Evolutionary conservation across 305 asterid species (phyloP).

Genomic region (Fraxinus velutina): DNA sequence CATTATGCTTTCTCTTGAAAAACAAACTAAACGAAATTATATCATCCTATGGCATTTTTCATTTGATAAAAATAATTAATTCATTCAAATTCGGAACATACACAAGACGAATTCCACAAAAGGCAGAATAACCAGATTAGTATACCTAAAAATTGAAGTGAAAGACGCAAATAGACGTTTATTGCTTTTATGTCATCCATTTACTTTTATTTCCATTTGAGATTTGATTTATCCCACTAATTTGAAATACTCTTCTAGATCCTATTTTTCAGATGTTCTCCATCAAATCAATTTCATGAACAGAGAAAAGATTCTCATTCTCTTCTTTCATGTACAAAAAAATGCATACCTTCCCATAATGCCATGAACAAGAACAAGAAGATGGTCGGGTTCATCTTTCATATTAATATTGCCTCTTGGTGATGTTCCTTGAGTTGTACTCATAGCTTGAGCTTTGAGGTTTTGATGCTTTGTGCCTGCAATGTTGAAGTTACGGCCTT

Average conservation of each 20-base stretch:
- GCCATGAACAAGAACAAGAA: conserved; percentile 96
- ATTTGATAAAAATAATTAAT: background rate
- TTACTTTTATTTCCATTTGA: conserved; percentile 2
- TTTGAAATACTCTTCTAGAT: background rate
- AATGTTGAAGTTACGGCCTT: background rate
- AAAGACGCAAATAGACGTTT: background rate
- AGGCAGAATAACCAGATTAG: background rate
- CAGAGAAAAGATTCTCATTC: conserved; percentile 8
- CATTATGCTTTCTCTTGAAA: background rate
- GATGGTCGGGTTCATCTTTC: conserved; percentile 83
- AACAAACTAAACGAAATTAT: background rate
- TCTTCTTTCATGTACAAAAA: conserved; percentile 10
- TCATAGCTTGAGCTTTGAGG: conserved; percentile 51
- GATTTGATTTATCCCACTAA: background rate
- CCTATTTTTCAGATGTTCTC: background rate
- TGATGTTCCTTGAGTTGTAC: conserved; percentile 58
- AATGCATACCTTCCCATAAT: conserved; percentile 75
- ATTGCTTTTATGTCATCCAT: background rate
- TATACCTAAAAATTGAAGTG: background rate
- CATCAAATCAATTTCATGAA: background rate
- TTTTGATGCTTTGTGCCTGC: conserved; percentile 51
- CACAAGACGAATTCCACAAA: background rate
- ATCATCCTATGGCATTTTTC: background rate
- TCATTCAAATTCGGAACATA: background rate
- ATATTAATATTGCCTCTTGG: conserved; percentile 35